A percentile compares a stretch with the other conserved stretches of the same genome.
phyloP scores from a whole-genome alignment of 1,139 yeast species.

The Geotrichum phurueaensis region DNA sequence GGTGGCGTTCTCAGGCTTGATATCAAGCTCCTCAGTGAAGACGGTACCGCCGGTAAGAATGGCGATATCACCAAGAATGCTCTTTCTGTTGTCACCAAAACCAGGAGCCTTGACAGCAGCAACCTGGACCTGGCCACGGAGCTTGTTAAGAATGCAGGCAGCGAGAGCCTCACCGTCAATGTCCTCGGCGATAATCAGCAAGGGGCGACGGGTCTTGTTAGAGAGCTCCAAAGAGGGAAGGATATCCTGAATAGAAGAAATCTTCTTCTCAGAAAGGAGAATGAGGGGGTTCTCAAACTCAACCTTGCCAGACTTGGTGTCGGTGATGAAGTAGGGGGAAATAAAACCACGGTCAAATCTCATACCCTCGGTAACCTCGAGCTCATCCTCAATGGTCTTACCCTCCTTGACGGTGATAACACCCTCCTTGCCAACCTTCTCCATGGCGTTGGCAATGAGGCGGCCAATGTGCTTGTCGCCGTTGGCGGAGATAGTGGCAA shows the following conservation, averaged over 20 bases:
- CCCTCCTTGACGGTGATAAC: conserved; percentile 98
- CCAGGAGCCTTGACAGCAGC: conserved; percentile 99
- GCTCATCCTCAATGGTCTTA: conserved; percentile 92
- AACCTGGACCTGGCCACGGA: conserved; percentile 98
- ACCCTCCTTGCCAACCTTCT: conserved; percentile 99
- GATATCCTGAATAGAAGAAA: conserved; percentile 86
- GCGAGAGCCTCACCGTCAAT: conserved; percentile 98
- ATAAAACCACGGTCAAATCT: conserved; percentile 98
- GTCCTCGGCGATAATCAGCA: conserved; percentile 93
- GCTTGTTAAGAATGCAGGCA: conserved; percentile 96
- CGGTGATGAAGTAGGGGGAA: conserved; percentile 96
- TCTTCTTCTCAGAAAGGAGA: conserved; percentile 88
- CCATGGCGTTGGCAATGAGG: conserved; percentile 95
- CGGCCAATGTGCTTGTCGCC: conserved; percentile 95
- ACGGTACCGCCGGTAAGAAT: conserved; percentile 96
- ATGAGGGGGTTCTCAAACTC: conserved; percentile 94
- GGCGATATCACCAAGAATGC: conserved; percentile 95
- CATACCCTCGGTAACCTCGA: conserved; percentile 99
- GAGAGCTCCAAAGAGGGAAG: conserved; percentile 93
- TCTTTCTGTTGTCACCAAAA: conserved; percentile 98
- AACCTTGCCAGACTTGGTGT: conserved; percentile 92
- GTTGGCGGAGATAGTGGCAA: conserved; percentile 97
- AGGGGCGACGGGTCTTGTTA: conserved; percentile 91
- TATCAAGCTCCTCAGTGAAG: conserved; percentile 95
- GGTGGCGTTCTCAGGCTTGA: conserved; percentile 95